Base-by-base conservation (phyloP, 495 filamentous ascomycete genomes). In the Oleoguttula mirabilis region DNA sequence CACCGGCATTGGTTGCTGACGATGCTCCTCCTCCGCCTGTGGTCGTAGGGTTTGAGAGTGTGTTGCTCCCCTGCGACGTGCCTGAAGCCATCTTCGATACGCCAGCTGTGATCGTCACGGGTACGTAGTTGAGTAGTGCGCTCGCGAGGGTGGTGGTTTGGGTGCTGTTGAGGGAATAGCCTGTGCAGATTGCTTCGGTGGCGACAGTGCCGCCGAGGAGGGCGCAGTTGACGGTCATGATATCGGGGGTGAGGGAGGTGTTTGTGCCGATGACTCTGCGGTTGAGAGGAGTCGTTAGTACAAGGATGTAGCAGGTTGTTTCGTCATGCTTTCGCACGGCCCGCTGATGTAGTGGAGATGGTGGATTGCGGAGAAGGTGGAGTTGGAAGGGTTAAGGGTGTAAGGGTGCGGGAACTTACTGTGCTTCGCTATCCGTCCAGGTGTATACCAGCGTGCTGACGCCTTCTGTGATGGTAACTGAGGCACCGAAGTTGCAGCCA, bases 401-500 rank as follows among this genome's bases (percentile, higher is more conserved):
- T 21, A 16, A 27, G 21, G 14, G 41, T 17, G 12, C 12, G 32
- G 25, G 14, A 20, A 39, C 27, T 36, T 41, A 41, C 22, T 20
- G 12, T 17, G 23, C 47, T 15, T 30, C 23, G 6, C 34, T 36
- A 19, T 45, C 17, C 7, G 23, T 40, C 33, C 36, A 40, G 31
- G 43, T 39, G 35, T 47, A 51, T 3, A 24, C 21, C 10, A 47
- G 32, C 3, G 38, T 51, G 30, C 47, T 44, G 10, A n/a, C 12
- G 32, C 48, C 48, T 42, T 39, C 42, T 3, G 48, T 51, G 3
- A 51, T 16, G 30, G 43, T 47, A 15, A 51, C 27, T 8, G 48
- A 32, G 32, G 22, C 21, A 30, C 17, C 16, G 43, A 51, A 21
- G 16, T 17, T 15, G 39, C 48, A 51, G 33, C 19, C 31, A 8